Conservation (phyloP, 2,329 filamentous ascomycete species). For the Verticillium albo-atrum region DNA sequence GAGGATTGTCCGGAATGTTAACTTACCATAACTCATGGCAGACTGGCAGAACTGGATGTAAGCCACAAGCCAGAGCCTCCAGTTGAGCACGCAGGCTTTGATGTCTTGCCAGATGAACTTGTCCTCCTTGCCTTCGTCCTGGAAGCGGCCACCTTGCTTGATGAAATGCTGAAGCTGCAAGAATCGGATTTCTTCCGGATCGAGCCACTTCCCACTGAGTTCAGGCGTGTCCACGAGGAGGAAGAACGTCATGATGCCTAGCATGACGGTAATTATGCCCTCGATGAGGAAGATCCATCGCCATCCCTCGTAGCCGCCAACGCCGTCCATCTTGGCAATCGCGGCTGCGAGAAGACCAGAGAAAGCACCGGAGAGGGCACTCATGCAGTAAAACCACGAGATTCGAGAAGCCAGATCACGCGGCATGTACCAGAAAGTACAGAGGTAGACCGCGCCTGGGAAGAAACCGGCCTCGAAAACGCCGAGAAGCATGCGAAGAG, state of each 20-base stretch:
- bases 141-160: constrained; percentile 23
- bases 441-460: constrained; percentile 22
- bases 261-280: constrained; percentile 61
- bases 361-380: constrained; percentile 46
- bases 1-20: not conserved
- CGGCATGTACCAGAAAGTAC: constrained; percentile 23
- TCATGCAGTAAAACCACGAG: constrained; percentile 21
- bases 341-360: constrained; percentile 58
- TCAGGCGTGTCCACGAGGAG: constrained; percentile 38
- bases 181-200: constrained; percentile 27
- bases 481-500: constrained; percentile 24
- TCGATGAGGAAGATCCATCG: constrained; percentile 63
- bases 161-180: constrained; percentile 23
- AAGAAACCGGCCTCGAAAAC: constrained; percentile 25
- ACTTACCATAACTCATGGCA: constrained; percentile 9
- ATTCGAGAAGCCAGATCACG: constrained; percentile 19
- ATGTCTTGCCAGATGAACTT: constrained; percentile 19
- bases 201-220: constrained; percentile 26
- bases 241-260: constrained; percentile 49
- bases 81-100: constrained; percentile 21
- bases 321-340: constrained; percentile 52
- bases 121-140: constrained; percentile 8
- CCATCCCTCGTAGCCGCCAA: constrained; percentile 47
- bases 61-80: constrained; percentile 22
- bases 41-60: constrained; percentile 22